These are phyloP conservation scores for Aspergillus tamarii DNA, from an alignment of 2,329 filamentous ascomycete species.

Conservation along the genomic window DNA sequence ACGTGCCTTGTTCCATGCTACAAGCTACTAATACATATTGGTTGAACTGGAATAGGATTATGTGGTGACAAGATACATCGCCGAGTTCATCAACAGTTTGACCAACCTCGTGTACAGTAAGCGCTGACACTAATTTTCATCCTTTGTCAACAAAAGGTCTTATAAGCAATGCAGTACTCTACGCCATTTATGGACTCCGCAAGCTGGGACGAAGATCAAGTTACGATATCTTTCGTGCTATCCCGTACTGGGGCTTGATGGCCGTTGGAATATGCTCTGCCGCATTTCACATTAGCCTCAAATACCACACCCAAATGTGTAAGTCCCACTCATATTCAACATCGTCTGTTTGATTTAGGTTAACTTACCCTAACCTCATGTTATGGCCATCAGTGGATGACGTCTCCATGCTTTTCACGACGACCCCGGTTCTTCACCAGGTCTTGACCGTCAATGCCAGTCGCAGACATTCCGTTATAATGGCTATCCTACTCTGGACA, in stretches of 20 bases:
- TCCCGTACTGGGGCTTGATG: constrained; percentile 25
- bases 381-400: constrained; percentile 22
- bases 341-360: not conserved
- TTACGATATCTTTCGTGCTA: constrained; percentile 5
- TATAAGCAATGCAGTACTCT: constrained; percentile 21
- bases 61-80: constrained; percentile 27
- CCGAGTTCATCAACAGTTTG: constrained; percentile 34
- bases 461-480: constrained; percentile 9
- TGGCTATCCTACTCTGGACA: constrained; percentile 10
- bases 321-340: not conserved
- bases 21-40: not conserved
- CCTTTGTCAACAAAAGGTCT: not conserved
- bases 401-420: constrained; percentile 28
- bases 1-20: too few relatives aligned
- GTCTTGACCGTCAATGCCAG: constrained; percentile 21
- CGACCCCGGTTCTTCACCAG: constrained; percentile 26
- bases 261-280: constrained; percentile 30
- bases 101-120: constrained; percentile 31
- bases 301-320: constrained; percentile 36
- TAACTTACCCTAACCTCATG: not conserved
- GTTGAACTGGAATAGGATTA: constrained; percentile 25
- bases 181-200: constrained; percentile 23
- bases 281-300: constrained; percentile 30
- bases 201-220: constrained; percentile 12
- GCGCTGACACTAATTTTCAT: not conserved